Percentiles rank a stretch among this genome's conserved stretches.
Evolutionary conservation across 2,329 filamentous ascomycete genomes (phyloP).

Genomic region (Aureobasidium lini): DNA sequence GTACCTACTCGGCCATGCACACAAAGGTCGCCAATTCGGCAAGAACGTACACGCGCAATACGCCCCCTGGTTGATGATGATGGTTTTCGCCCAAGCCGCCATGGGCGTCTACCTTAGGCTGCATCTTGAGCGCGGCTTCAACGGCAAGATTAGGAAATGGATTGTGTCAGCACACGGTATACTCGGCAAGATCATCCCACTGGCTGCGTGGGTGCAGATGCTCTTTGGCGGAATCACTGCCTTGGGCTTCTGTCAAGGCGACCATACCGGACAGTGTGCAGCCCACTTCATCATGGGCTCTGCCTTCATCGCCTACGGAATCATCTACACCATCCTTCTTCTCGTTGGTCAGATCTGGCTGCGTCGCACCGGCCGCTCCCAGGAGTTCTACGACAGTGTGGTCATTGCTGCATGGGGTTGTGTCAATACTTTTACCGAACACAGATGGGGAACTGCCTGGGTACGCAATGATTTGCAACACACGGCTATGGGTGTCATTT

Average conservation of each 20-base stretch:
- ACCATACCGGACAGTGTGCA: conserved; percentile 84
- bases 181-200: conserved; percentile 77
- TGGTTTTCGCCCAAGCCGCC: conserved; percentile 67
- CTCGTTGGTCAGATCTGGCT: conserved; percentile 86
- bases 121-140: conserved; percentile 77
- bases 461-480: conserved; percentile 93
- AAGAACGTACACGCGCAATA: conserved; percentile 76
- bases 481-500: conserved; percentile 98
- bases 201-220: conserved; percentile 89
- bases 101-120: conserved; percentile 83
- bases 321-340: conserved; percentile 76
- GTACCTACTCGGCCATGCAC: conserved; percentile 85
- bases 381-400: conserved; percentile 92
- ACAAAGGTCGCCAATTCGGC: conserved; percentile 81
- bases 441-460: conserved; percentile 86
- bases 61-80: conserved; percentile 70
- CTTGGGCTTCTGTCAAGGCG: conserved; percentile 79
- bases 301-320: conserved; percentile 90
- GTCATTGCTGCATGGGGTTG: conserved; percentile 93
- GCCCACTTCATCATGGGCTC: conserved; percentile 99
- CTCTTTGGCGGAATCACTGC: conserved; percentile 90
- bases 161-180: conserved; percentile 70
- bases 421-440: conserved; percentile 97
- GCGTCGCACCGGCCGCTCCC: conserved; percentile 70
- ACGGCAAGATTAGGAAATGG: conserved; percentile 66